Evolutionary conservation across 2,329 filamentous ascomycete species (phyloP).

Genomic region (Cercospora sesami): DNA sequence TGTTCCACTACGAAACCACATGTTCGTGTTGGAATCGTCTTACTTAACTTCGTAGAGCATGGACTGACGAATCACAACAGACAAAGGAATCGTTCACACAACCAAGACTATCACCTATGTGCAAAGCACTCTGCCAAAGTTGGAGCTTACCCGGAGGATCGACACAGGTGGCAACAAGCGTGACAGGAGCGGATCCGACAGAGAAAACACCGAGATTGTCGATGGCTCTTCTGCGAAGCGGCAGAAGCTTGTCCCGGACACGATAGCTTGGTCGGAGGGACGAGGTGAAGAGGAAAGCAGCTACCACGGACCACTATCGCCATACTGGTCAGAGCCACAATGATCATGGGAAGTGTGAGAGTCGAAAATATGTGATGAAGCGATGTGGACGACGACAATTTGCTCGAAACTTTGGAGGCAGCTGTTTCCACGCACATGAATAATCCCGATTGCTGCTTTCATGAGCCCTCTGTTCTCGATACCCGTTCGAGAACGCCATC

Average conservation of each 20-base stretch:
- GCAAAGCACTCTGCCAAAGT: background rate
- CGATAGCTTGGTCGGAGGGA: background rate
- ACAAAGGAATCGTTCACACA: conserved; percentile 14
- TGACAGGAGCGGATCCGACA: background rate
- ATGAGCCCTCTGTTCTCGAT: no score
- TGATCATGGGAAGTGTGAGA: background rate
- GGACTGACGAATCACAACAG: background rate
- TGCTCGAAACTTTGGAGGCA: background rate
- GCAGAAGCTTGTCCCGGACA: background rate
- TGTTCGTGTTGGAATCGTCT: background rate
- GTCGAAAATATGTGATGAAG: background rate
- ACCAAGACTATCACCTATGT: conserved; percentile 12
- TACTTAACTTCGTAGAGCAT: background rate
- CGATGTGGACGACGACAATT: background rate
- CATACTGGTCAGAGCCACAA: conserved; percentile 17
- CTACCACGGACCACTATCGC: conserved; percentile 12
- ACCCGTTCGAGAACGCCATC: no score
- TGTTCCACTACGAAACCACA: conserved; percentile 12
- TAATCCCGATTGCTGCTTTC: background rate
- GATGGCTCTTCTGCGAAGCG: background rate
- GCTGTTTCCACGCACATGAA: background rate
- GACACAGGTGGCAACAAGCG: conserved; percentile 2
- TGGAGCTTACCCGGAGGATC: conserved; percentile 7
- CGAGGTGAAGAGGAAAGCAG: background rate
- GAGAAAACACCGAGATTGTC: background rate